Base-by-base conservation (phyloP, 176 grass and related monocot species). In the Musa acuminata region DNA sequence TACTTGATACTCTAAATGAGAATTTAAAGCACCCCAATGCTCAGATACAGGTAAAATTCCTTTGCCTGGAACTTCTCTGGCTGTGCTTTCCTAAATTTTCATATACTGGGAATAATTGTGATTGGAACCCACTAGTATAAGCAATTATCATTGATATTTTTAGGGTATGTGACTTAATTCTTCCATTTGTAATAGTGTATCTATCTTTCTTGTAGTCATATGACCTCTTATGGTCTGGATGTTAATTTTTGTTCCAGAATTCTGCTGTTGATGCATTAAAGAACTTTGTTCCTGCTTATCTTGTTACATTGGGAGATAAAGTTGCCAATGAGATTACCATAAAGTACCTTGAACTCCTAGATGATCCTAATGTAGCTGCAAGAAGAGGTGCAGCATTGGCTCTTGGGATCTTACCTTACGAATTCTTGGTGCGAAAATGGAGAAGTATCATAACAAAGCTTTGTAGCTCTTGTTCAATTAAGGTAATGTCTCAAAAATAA, bases 1-100 rank as follows among this genome's bases (percentile, higher is more conserved):
- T 98, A 55, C 79, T 91, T 64, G 90, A 98, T 83, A 93, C 94
- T 49, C 82, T 98, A 81, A 93, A 98, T 85, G 94, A 98, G 67
- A 98, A 98, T 85, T 65, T 98, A 64, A 91, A 80, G 77, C 90
- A 98, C 75, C 94, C 94, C 71, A 93, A 91, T 91, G 79, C 85
- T 72, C 94, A 93, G 87, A 98, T 98, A 90, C 94, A 98, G 87
- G 94, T 87, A 82, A 59, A 27, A 6, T 54, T 76, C 9, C 27
- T 69, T 16, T 69, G 19, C 14, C 14, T 27, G 2, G 13, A 55
- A 68, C 13, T 57, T 43, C 24, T 69, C 53, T 35, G 17, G 52
- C 51, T 71, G 8, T 51, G 1, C 20, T 53, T 55, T 26, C 54
- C n/a, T 9, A 49, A 58, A 10, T 70, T 59, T 71, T 29, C 35